A percentile compares a stretch with the other conserved stretches of the same genome.
These are phyloP conservation scores for Aspergillus avenaceus DNA, from an alignment of 495 filamentous ascomycete species.

Conservation along the genomic window DNA sequence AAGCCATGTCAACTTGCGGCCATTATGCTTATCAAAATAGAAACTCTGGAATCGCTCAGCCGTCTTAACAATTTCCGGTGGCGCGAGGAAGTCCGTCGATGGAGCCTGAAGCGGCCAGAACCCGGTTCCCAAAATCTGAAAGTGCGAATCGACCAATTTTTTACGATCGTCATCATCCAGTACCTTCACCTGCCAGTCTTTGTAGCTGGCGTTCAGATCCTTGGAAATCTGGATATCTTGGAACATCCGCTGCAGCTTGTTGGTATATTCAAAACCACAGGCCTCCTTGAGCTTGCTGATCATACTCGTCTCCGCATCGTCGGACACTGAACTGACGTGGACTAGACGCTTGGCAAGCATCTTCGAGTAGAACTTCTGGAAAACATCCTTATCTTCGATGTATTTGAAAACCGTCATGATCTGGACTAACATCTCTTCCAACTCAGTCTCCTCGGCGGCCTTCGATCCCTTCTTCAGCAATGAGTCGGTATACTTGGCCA, in stretches of 20 bases:
- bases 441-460: conserved; percentile 84
- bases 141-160: conserved; percentile 67
- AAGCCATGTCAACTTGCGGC: conserved; percentile 93
- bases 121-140: conserved; percentile 88
- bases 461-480: conserved; percentile 90
- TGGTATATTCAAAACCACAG: conserved; percentile 98
- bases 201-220: conserved; percentile 86
- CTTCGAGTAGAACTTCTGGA: conserved; percentile 98
- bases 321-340: conserved; percentile 88
- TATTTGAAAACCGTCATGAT: conserved; percentile 99
- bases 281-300: conserved; percentile 99
- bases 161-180: conserved; percentile 59
- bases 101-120: conserved; percentile 95
- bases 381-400: conserved; percentile 99
- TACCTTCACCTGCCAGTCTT: conserved; percentile 60
- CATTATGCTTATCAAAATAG: conserved; percentile 93
- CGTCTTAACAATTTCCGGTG: conserved; percentile 76
- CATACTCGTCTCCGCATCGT: conserved; percentile 98
- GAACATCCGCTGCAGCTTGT: conserved; percentile 99
- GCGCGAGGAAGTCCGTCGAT: conserved; percentile 79
- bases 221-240: conserved; percentile 99
- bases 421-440: conserved; percentile 85
- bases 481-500: conserved; percentile 94
- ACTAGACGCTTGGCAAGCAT: conserved; percentile 94
- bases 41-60: conserved; percentile 86